Conservation (phyloP, 2,329 filamentous ascomycete species). For the Fusarium sp. region DNA sequence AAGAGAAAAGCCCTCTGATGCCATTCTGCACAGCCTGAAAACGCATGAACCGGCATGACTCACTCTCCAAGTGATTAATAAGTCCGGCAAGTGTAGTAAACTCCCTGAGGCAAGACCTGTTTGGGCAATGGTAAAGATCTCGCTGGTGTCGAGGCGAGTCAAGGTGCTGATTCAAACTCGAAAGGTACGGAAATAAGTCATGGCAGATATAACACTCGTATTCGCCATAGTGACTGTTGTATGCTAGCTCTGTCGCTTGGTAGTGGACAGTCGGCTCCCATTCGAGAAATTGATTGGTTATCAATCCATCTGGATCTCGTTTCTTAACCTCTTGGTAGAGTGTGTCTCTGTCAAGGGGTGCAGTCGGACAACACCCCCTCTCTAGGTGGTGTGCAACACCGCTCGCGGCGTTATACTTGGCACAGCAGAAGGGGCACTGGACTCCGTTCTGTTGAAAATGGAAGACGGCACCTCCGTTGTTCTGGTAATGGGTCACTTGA, state of each 20-base stretch:
- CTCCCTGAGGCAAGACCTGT: conserved; percentile 49
- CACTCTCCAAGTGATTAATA: conserved; percentile 59
- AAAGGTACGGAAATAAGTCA: conserved; percentile 52
- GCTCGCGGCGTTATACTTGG: conserved; percentile 60
- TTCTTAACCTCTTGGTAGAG: conserved; percentile 59
- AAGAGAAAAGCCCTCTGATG: conserved; percentile 36
- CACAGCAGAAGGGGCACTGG: conserved; percentile 68
- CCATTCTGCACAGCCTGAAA: conserved; percentile 53
- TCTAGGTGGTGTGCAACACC: conserved; percentile 69
- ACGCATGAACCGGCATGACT: conserved; percentile 54
- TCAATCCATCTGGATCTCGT: conserved; percentile 59
- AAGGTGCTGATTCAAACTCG: conserved; percentile 63
- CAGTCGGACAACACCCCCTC: conserved; percentile 61
- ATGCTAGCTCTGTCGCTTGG: conserved; percentile 55
- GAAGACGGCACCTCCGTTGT: neutral
- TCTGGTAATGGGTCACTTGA: neutral
- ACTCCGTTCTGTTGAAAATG: neutral
- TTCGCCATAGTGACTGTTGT: conserved; percentile 52
- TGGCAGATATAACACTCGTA: conserved; percentile 59
- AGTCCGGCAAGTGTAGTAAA: conserved; percentile 55
- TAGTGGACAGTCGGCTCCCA: conserved; percentile 54
- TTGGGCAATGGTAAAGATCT: conserved; percentile 56
- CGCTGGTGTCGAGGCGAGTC: conserved; percentile 59
- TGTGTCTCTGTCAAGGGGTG: conserved; percentile 60
- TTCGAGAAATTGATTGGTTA: conserved; percentile 64